A percentile compares a stretch with the other conserved stretches of the same genome.
Conservation (phyloP, 2,329 filamentous ascomycete genomes). For the Aspergillus ustus region DNA sequence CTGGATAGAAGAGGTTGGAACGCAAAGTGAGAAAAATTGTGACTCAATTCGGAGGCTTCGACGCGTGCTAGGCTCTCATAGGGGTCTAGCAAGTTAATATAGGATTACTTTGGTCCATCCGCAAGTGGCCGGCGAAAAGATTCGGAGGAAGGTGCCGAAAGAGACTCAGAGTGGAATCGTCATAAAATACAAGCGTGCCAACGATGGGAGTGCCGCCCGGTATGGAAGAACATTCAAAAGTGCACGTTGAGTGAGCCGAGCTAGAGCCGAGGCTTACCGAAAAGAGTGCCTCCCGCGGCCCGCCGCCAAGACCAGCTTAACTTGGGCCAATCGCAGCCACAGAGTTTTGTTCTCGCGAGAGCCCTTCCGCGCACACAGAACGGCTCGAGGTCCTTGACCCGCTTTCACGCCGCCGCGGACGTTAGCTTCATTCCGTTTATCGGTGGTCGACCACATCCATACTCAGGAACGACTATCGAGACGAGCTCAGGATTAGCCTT, state of each 20-base stretch:
- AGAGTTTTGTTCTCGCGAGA: constrained; percentile 33
- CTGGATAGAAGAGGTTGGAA: background rate
- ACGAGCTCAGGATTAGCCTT: constrained; percentile 17
- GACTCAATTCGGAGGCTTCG: background rate
- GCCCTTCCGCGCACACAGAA: constrained; percentile 30
- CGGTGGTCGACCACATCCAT: constrained; percentile 33
- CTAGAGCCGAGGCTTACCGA: constrained; percentile 43
- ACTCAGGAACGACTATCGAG: background rate
- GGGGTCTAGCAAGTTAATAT: background rate
- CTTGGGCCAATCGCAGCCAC: constrained; percentile 33
- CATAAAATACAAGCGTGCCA: constrained; percentile 30
- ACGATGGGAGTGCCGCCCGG: constrained; percentile 21
- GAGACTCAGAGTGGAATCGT: constrained; percentile 34
- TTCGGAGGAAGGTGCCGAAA: constrained; percentile 33
- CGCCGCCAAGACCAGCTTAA: constrained; percentile 25
- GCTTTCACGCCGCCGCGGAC: constrained; percentile 29
- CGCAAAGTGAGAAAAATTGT: background rate
- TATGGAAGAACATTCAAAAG: constrained; percentile 19
- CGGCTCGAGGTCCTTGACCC: constrained; percentile 34
- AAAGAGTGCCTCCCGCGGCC: constrained; percentile 33
- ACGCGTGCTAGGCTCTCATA: background rate
- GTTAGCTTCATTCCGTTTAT: constrained; percentile 41
- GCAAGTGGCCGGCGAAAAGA: constrained; percentile 24
- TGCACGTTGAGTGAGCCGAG: constrained; percentile 34
- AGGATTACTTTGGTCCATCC: constrained; percentile 28